A percentile compares a stretch with the other conserved stretches of the same genome.
These are phyloP conservation scores for Ramaria rubella DNA, from an alignment of 768 basidiomycete species.

Conservation along the genomic window DNA sequence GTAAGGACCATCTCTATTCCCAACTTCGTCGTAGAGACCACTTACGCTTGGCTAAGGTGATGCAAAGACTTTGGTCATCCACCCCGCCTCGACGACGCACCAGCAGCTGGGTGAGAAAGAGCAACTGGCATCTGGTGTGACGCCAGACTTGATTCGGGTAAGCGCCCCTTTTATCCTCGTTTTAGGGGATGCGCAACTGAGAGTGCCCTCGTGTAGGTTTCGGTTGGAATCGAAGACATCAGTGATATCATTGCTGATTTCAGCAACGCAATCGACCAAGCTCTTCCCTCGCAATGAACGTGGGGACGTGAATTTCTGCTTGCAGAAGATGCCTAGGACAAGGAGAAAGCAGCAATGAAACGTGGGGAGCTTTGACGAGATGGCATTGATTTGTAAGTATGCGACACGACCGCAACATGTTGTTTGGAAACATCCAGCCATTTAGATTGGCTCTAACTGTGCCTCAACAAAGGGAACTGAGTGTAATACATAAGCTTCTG, in stretches of 20 bases:
- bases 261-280: slow-evolving; percentile 29
- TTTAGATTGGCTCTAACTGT: too few species aligned
- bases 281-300: slow-evolving; percentile 11
- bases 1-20: neutral
- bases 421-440: too few species aligned
- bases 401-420: too few species aligned
- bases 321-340: neutral
- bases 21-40: neutral
- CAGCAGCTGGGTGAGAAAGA: slow-evolving; percentile 58
- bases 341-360: neutral
- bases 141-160: slow-evolving; percentile 69
- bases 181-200: neutral
- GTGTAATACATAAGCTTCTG: too few species aligned
- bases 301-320: neutral
- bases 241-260: slow-evolving; percentile 41
- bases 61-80: slow-evolving; percentile 73
- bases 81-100: slow-evolving; percentile 75
- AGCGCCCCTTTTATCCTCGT: slow-evolving; percentile 17
- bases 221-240: slow-evolving; percentile 37
- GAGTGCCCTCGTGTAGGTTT: slow-evolving; percentile 23
- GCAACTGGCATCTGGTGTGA: slow-evolving; percentile 59
- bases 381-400: too few species aligned
- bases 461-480: too few species aligned
- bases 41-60: slow-evolving; percentile 17
- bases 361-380: too few species aligned